A percentile compares a stretch with the other conserved stretches of the same genome.
Evolutionary conservation across 108 stramenopile species (phyloP).

Genomic region (Nitzschia sp.): DNA sequence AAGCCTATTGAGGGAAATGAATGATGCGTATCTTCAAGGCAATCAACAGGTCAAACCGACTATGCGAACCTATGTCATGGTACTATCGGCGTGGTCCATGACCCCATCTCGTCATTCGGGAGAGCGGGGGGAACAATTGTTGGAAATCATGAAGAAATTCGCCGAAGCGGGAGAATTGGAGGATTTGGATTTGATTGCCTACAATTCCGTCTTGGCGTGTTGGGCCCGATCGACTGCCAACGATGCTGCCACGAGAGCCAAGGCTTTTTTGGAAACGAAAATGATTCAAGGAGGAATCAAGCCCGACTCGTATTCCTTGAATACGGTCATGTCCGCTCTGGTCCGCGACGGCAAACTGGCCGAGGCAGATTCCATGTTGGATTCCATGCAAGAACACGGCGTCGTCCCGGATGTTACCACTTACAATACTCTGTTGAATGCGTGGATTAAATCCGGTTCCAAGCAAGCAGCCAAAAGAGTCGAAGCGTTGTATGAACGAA

Average conservation of each 20-base stretch:
- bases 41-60: conserved; percentile 31
- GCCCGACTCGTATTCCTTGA: conserved; percentile 43
- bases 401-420: conserved; percentile 35
- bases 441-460: conserved; percentile 15
- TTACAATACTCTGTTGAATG: conserved; percentile 45
- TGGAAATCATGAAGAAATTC: conserved; percentile 62
- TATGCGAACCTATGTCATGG: conserved; percentile 30
- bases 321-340: conserved; percentile 26
- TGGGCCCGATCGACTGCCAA: conserved; percentile 53
- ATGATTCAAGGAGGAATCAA: conserved; percentile 15
- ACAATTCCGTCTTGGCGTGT: conserved; percentile 71
- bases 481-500: conserved; percentile 47
- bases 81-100: conserved; percentile 29
- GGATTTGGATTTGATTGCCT: conserved; percentile 61
- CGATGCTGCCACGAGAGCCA: conserved; percentile 8
- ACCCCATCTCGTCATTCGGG: conserved; percentile 15
- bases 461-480: conserved; percentile 50
- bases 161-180: conserved; percentile 60
- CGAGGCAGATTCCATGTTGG: conserved; percentile 37
- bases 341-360: conserved; percentile 14
- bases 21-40: conserved; percentile 28
- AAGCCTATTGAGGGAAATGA: conserved; percentile 34
- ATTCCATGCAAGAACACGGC: conserved; percentile 31
- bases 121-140: conserved; percentile 37
- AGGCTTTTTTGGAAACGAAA: conserved; percentile 25